Percentiles rank a stretch among this genome's conserved stretches.
Conservation (phyloP, 345 rosid species). For the Schrenkiella parvula region DNA sequence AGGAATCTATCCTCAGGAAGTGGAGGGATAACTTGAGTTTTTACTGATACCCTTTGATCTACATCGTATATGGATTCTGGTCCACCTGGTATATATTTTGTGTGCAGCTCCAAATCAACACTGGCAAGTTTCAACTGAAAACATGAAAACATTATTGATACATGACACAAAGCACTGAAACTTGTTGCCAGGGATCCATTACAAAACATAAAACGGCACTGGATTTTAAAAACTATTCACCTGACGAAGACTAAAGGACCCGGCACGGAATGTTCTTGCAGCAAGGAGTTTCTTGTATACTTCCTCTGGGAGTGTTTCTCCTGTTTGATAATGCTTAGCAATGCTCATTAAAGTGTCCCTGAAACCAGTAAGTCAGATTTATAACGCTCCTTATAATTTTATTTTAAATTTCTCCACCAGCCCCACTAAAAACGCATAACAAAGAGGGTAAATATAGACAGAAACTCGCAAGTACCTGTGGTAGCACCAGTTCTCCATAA, state of each 20-base stretch:
- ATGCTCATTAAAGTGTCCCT: slow-evolving; percentile 93
- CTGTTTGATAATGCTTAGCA: slow-evolving; percentile 85
- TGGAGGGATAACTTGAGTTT: slow-evolving; percentile 76
- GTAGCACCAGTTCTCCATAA: slow-evolving; percentile 99
- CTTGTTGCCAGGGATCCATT: neutral
- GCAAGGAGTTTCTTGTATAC: slow-evolving; percentile 79
- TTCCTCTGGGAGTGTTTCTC: slow-evolving; percentile 80
- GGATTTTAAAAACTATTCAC: slow-evolving; percentile 27
- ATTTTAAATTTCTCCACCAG: neutral
- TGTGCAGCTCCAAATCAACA: slow-evolving; percentile 77
- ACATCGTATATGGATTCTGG: slow-evolving; percentile 72
- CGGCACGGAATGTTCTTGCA: slow-evolving; percentile 88
- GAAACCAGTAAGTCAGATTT: slow-evolving; percentile 18
- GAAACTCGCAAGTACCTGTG: slow-evolving; percentile 67
- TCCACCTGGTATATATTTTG: slow-evolving; percentile 65
- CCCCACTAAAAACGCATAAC: neutral
- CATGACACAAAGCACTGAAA: neutral
- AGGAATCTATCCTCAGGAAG: slow-evolving; percentile 81
- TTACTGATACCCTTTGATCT: slow-evolving; percentile 57
- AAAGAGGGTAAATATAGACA: neutral
- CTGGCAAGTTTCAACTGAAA: slow-evolving; percentile 65
- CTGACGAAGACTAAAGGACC: slow-evolving; percentile 85
- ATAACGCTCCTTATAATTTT: neutral
- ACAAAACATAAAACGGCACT: neutral
- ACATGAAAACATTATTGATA: neutral